Base-by-base conservation (phyloP, 441 rosid genomes). In the Populus hybrid region DNA sequence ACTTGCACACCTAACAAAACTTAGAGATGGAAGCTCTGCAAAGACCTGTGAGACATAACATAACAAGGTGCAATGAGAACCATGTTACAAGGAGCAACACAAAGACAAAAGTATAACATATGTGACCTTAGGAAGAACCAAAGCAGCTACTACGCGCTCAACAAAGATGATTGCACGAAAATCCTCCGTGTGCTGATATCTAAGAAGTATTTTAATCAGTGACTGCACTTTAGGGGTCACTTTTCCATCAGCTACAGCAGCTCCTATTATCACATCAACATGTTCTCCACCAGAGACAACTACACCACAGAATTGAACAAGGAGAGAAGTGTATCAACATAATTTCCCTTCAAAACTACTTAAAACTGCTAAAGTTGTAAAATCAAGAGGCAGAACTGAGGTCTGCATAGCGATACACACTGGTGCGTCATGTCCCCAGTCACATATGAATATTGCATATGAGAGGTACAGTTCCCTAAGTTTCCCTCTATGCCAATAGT, bases 221-320 rank as follows among this genome's bases (percentile, higher is more conserved):
- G 98, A 93, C 72, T 94, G 99, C 79, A 97, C 99, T 86, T 97
- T 97, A 20, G 99, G 99, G 65, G 99, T 94, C 85, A 97, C 99
- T 83, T 97, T 94, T 82, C 98, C 99, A 84, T 97, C 99, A 84
- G 99, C 99, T 76, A 97, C 99, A 73, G 98, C 98, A 34, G 98
- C 98, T 73, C 99, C 99, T 80, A 94, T 94, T 66, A 93, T 86
- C 84, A 87, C 92, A 83, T 97, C 99, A 77, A 97, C 97, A 65
- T 97, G 99, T 83, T 97, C 99, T 68, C 99, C 99, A n/a, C 98
- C 96, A 73, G 99, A 97, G 78, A 92, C 99, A 85, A 91, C 99
- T 97, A 80, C n/a, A 82, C 23, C 82, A 85, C 63, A 82, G 74
- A 79, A 73, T 65, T 36, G 70, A 9, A 79, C 12, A 72, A 80